Conservation (phyloP, 345 rosid genomes). For the Populus tremula region DNA sequence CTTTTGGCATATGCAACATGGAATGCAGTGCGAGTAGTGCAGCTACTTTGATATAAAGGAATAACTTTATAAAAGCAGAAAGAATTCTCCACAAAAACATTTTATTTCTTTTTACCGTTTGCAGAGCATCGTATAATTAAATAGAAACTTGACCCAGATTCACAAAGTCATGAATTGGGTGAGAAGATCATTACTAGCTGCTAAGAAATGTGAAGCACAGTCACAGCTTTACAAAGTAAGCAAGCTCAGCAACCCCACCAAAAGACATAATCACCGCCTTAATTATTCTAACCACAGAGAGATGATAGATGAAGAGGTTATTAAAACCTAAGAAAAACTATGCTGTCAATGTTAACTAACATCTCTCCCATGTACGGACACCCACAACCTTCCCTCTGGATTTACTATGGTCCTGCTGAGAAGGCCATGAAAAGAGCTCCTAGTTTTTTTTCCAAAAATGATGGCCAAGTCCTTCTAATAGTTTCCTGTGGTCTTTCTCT, state of each 20-base stretch:
- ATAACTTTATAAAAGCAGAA: constrained; percentile 17
- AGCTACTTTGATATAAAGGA: constrained; percentile 2
- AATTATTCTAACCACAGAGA: background rate
- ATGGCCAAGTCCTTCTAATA: background rate
- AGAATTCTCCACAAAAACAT: background rate
- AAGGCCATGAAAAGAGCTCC: constrained; percentile 20
- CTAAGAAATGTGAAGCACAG: constrained; percentile 4
- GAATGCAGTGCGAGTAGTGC: background rate
- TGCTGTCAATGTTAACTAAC: background rate
- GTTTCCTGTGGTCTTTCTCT: constrained; percentile 7
- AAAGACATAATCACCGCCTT: background rate
- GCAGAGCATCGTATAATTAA: background rate
- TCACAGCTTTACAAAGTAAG: background rate
- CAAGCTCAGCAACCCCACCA: constrained; percentile 15
- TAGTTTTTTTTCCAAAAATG: background rate
- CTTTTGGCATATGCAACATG: constrained; percentile 1
- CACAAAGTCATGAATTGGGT: constrained; percentile 21
- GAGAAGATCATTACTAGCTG: constrained; percentile 11
- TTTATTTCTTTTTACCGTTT: background rate
- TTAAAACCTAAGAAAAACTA: constrained; percentile 1
- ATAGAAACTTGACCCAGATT: constrained; percentile 2
- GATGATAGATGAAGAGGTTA: constrained; percentile 24
- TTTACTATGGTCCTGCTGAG: constrained; percentile 8
- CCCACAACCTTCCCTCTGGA: constrained; percentile 3
- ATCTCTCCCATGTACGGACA: constrained; percentile 18